Conservation (phyloP, 257 asterid species). For the Solanum etuberosum region DNA sequence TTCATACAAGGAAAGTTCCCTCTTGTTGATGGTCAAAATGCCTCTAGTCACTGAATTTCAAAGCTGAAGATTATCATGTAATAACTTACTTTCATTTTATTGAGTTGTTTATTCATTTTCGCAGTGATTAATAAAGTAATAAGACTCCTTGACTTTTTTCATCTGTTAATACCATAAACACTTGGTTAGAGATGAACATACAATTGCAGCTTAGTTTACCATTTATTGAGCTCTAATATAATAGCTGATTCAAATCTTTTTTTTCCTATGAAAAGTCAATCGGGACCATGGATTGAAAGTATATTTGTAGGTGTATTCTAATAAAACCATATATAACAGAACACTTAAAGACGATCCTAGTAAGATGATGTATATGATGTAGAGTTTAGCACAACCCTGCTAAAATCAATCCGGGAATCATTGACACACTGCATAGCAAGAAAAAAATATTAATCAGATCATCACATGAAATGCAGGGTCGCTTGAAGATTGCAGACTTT, state of each 20-base stretch:
- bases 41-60: background rate
- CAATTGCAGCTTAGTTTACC: background rate
- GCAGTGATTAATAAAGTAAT: background rate
- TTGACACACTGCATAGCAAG: background rate
- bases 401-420: background rate
- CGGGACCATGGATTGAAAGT: background rate
- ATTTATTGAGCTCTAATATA: background rate
- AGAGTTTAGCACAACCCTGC: background rate
- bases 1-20: background rate
- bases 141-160: background rate
- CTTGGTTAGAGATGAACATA: background rate
- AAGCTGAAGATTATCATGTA: background rate
- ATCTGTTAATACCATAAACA: background rate
- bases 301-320: background rate
- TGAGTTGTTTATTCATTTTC: background rate
- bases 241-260: too few relatives aligned
- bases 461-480: constrained; percentile 37
- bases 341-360: background rate
- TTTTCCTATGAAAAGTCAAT: background rate
- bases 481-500: constrained; percentile 85
- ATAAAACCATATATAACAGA: background rate
- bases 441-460: background rate
- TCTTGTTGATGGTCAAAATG: background rate
- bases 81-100: background rate
- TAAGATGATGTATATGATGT: background rate